These are phyloP conservation scores for Ophiostoma quercus DNA, from an alignment of 2,329 filamentous ascomycete species.

Conservation along the genomic window DNA sequence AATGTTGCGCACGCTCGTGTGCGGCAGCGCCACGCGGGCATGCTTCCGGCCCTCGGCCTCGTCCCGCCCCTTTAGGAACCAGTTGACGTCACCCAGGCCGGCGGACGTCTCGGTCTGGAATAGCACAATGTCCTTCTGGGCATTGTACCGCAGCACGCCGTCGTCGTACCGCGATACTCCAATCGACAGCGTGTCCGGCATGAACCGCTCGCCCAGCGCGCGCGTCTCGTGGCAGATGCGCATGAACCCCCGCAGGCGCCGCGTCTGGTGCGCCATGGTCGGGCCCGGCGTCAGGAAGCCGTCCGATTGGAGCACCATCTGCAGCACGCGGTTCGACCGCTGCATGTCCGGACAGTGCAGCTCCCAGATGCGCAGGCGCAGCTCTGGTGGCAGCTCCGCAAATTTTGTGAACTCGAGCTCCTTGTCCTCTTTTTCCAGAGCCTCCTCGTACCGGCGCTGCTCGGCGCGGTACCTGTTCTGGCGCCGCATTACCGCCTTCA, in stretches of 20 bases:
- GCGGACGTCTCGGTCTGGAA: conserved; percentile 15
- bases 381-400: conserved; percentile 23
- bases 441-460: background rate
- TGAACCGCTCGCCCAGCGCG: conserved; percentile 16
- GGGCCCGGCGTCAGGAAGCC: background rate
- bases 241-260: conserved; percentile 21
- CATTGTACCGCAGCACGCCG: conserved; percentile 24
- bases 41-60: background rate
- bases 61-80: background rate
- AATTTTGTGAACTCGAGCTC: conserved; percentile 23
- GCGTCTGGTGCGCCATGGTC: conserved; percentile 15
- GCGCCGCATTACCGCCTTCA: background rate
- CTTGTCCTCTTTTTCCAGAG: background rate
- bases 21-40: background rate
- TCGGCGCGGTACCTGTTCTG: background rate
- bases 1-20: conserved; percentile 19
- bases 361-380: conserved; percentile 27
- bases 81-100: background rate
- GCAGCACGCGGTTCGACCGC: conserved; percentile 18
- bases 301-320: background rate
- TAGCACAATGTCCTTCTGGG: conserved; percentile 23
- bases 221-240: conserved; percentile 25
- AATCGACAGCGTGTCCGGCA: conserved; percentile 26
- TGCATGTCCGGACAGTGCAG: conserved; percentile 22
- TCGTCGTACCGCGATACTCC: background rate